Evolutionary conservation across 2,329 filamentous ascomycete genomes (phyloP).

Genomic region (Talaromyces sp.): DNA sequence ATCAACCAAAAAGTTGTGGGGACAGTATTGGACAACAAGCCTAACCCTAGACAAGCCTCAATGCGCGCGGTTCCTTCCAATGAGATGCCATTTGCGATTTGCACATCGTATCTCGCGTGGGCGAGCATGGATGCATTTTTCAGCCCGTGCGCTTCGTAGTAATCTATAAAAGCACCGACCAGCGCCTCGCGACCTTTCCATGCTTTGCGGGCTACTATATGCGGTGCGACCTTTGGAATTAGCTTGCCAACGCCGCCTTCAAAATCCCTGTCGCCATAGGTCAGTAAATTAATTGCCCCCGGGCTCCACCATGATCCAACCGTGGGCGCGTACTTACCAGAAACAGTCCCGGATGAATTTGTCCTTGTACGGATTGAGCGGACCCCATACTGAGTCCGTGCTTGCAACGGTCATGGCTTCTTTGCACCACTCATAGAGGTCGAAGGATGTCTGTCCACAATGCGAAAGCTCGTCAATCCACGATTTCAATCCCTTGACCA

Average conservation of each 20-base stretch:
- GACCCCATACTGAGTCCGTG: slow-evolving; percentile 29
- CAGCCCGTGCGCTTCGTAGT: slow-evolving; percentile 41
- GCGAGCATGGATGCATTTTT: slow-evolving; percentile 32
- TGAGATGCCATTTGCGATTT: slow-evolving; percentile 19
- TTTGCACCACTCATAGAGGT: slow-evolving; percentile 29
- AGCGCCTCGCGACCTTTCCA: slow-evolving; percentile 37
- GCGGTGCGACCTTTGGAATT: slow-evolving; percentile 34
- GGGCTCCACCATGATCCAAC: background rate
- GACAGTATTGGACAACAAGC: slow-evolving; percentile 42
- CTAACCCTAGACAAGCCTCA: slow-evolving; percentile 32
- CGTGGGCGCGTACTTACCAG: slow-evolving; percentile 20
- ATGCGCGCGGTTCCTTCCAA: slow-evolving; percentile 27
- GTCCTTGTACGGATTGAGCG: slow-evolving; percentile 28
- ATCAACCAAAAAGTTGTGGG: slow-evolving; percentile 48
- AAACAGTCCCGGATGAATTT: slow-evolving; percentile 23
- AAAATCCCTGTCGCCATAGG: slow-evolving; percentile 33
- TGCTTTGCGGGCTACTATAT: slow-evolving; percentile 37
- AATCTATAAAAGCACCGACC: slow-evolving; percentile 36
- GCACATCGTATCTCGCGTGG: slow-evolving; percentile 20
- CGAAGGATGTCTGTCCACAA: slow-evolving; percentile 15
- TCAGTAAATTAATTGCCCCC: background rate
- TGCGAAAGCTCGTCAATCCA: slow-evolving; percentile 22
- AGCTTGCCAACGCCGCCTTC: slow-evolving; percentile 34
- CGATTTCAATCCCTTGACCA: slow-evolving; percentile 21
- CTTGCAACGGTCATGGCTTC: slow-evolving; percentile 28